Evolutionary conservation across 345 rosid genomes (phyloP), one percentile per base, ranked within the genome.

Genomic region (Cardamine occulta): DNA sequence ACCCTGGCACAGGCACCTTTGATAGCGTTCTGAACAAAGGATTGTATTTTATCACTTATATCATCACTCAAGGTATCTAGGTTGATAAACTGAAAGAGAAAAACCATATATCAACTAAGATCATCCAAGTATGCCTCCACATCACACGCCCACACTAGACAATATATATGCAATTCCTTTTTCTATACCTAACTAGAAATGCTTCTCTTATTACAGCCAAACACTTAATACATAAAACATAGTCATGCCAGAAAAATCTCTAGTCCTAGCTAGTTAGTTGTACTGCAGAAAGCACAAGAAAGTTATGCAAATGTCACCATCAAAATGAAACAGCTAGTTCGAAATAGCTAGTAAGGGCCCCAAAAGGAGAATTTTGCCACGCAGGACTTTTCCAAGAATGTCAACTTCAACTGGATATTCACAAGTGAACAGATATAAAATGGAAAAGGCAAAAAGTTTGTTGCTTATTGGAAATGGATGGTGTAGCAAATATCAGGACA

Each of bases 1-100:
- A 89, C 99, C 91, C 86, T 85, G 64, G 77, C 81, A 70, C 75
- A 86, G 76, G 88, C 93, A 78, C 93, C 92, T 85, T 90, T 82
- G 53, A 82, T 62, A 31, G 97, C 88, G 59, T 71, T 88, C 83
- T 82, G 84, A 76, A 90, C 93, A 59, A 83, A 90, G 49, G 71
- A 66, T 74, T 84, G 89, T 79, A 90, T 76, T 72, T 83, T 90
- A 74, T 74, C 75, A 35, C 74, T 73, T 79, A 83, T 79, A 75
- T 73, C 65, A 35, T 80, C 86, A 72, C 83, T 75, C 76, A 80
- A 58, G 68, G 81, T 26, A 72, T 72, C 71, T 77, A 89, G 83
- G 64, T 72, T 82, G 58, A 47, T 74, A 62, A 86, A 80, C 99
- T 95, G 81, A 80, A 84, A 48, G 26, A 39, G 53, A 80, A 71